Percentiles rank a stretch among this genome's conserved stretches.
Evolutionary conservation across 176 grass and related monocot genomes (phyloP).

Genomic region (Aechmea fasciata): DNA sequence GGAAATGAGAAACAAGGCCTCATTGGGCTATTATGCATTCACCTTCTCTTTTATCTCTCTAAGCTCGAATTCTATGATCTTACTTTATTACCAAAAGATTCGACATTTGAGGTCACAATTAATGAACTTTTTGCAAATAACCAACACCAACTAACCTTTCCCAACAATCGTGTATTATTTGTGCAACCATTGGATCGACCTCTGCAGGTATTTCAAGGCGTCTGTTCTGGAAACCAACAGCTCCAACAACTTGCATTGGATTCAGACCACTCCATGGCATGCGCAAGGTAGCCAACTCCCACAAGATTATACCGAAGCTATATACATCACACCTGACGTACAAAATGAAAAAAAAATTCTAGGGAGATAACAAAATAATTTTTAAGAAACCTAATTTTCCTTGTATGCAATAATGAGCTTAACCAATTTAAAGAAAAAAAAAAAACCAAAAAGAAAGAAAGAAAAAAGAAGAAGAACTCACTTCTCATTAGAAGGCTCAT

Average conservation of each 20-base stretch:
- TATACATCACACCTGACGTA: slow-evolving; percentile 75
- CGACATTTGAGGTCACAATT: background rate
- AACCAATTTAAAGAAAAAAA: slow-evolving; percentile 1
- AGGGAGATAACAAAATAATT: background rate
- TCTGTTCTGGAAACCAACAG: slow-evolving; percentile 94
- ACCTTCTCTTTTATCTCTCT: no score
- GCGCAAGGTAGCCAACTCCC: slow-evolving; percentile 83
- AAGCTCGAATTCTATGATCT: no score
- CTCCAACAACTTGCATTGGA: slow-evolving; percentile 97
- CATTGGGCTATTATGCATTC: no score
- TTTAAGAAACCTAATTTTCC: no score
- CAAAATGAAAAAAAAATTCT: background rate
- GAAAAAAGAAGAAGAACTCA: slow-evolving; percentile 27
- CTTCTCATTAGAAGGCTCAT: slow-evolving; percentile 93
- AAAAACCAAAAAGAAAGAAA: background rate
- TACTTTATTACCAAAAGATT: background rate
- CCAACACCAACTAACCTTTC: slow-evolving; percentile 41
- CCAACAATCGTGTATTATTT: slow-evolving; percentile 93
- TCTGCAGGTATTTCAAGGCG: slow-evolving; percentile 79
- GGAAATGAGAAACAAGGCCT: background rate
- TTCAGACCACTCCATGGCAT: slow-evolving; percentile 94
- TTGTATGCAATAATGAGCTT: background rate
- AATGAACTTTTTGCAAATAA: background rate
- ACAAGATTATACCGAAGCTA: slow-evolving; percentile 97
- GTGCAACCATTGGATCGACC: slow-evolving; percentile 58